These are phyloP conservation scores for Colletotrichum tabaci DNA, from an alignment of 2,329 filamentous ascomycete genomes.

Conservation along the genomic window DNA sequence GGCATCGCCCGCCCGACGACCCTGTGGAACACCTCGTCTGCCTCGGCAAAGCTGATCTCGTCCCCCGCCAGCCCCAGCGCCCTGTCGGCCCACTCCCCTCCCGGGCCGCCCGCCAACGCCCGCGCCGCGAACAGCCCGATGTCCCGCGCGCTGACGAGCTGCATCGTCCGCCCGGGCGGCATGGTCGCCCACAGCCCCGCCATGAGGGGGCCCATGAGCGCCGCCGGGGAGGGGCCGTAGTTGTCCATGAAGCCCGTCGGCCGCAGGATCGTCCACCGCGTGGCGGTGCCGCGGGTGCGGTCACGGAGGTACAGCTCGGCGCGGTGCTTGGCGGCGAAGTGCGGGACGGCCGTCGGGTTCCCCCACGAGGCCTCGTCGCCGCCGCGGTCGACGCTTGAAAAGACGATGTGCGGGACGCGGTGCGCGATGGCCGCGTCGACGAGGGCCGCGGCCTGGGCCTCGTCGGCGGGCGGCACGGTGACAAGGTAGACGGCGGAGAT, in stretches of 20 bases:
- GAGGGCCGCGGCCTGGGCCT: slow-evolving; percentile 45
- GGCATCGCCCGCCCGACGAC: slow-evolving; percentile 19
- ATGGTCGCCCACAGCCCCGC: slow-evolving; percentile 46
- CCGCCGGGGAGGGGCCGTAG: slow-evolving; percentile 42
- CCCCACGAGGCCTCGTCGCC: slow-evolving; percentile 45
- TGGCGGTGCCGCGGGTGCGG: slow-evolving; percentile 13
- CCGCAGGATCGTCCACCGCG: slow-evolving; percentile 46
- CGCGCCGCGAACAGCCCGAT: slow-evolving; percentile 43
- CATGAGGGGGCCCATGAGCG: slow-evolving; percentile 47
- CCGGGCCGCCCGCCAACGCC: slow-evolving; percentile 34
- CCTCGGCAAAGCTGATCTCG: slow-evolving; percentile 36
- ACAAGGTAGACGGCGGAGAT: slow-evolving; percentile 48
- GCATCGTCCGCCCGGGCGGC: slow-evolving; percentile 45
- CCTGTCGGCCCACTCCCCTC: slow-evolving; percentile 24
- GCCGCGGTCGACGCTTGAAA: slow-evolving; percentile 46
- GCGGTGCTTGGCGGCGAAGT: slow-evolving; percentile 44
- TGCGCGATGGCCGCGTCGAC: slow-evolving; percentile 44
- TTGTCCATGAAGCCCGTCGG: slow-evolving; percentile 50
- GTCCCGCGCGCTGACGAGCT: slow-evolving; percentile 47
- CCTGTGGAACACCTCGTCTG: slow-evolving; percentile 25
- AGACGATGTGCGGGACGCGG: slow-evolving; percentile 50
- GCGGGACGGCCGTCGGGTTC: slow-evolving; percentile 43
- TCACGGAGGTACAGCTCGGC: slow-evolving; percentile 40
- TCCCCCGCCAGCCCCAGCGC: slow-evolving; percentile 40
- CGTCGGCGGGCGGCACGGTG: slow-evolving; percentile 48